phyloP scores from a whole-genome alignment of 345 rosid genomes.

The Erucastrum elatum region DNA sequence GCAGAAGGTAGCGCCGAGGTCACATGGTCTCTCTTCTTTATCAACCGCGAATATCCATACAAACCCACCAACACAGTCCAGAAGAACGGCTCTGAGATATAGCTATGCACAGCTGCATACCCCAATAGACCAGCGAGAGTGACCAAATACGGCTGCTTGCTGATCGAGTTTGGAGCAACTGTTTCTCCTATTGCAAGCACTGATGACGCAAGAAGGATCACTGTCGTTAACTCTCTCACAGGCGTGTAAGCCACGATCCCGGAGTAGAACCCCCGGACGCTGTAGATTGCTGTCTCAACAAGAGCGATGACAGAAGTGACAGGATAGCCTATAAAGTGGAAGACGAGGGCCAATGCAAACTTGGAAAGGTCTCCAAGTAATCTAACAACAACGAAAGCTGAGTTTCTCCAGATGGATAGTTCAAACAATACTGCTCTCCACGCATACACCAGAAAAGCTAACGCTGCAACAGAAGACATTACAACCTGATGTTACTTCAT shows the following conservation, averaged over 20 bases:
- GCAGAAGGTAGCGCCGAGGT: conserved; percentile 75
- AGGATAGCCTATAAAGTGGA: conserved; percentile 80
- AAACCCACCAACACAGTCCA: conserved; percentile 73
- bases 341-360: conserved; percentile 62
- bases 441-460: conserved; percentile 70
- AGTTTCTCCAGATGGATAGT: conserved; percentile 68
- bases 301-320: conserved; percentile 55
- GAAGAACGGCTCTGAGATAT: conserved; percentile 73
- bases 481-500: not conserved
- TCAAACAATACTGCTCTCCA: conserved; percentile 90
- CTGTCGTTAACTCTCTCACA: conserved; percentile 57
- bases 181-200: conserved; percentile 86
- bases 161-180: conserved; percentile 58
- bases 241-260: conserved; percentile 71
- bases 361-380: conserved; percentile 65
- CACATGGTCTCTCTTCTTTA: conserved; percentile 77
- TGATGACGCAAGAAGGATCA: conserved; percentile 67
- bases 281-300: conserved; percentile 56
- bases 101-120: conserved; percentile 70
- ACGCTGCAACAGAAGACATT: conserved; percentile 48
- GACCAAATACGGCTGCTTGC: conserved; percentile 62
- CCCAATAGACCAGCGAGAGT: conserved; percentile 71
- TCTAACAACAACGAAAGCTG: conserved; percentile 41
- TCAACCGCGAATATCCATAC: conserved; percentile 57
- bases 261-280: conserved; percentile 67